These are phyloP conservation scores for Mortierella sp. DNA, from an alignment of 371 early-diverging fungal species.

Conservation along the genomic window DNA sequence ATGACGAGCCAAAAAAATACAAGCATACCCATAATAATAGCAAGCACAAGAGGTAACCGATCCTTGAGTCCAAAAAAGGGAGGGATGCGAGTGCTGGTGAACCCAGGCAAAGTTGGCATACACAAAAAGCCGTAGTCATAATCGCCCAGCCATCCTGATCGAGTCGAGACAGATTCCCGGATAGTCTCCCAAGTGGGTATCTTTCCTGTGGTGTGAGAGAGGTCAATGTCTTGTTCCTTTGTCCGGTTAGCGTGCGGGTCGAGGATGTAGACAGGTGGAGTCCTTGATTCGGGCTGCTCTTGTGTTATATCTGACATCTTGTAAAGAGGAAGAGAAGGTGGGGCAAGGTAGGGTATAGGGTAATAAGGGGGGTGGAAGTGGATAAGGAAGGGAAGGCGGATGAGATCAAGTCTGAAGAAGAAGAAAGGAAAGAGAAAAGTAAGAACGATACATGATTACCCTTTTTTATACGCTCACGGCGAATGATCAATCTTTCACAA, in stretches of 20 bases:
- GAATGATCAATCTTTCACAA: neutral
- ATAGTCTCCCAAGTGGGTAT: constrained; percentile 49
- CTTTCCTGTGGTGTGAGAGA: constrained; percentile 40
- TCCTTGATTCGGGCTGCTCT: constrained; percentile 22
- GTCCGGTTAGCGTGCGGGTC: constrained; percentile 45
- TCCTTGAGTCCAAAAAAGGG: constrained; percentile 76
- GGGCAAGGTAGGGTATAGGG: neutral
- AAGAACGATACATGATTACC: neutral
- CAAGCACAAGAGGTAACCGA: constrained; percentile 67
- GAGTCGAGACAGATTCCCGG: constrained; percentile 62
- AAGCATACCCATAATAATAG: constrained; percentile 66
- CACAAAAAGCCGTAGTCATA: constrained; percentile 71
- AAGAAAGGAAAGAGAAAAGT: neutral
- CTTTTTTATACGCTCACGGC: neutral
- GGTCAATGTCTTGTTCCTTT: constrained; percentile 43
- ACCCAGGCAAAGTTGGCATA: constrained; percentile 61
- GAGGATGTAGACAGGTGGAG: constrained; percentile 41
- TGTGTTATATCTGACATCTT: constrained; percentile 48
- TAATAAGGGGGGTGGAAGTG: neutral
- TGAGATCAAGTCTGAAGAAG: neutral
- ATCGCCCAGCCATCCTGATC: constrained; percentile 72
- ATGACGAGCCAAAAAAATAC: neutral
- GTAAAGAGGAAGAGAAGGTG: neutral
- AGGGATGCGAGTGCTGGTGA: constrained; percentile 51
- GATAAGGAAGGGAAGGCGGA: neutral